Percentiles rank a stretch among this genome's conserved stretches.
These are phyloP conservation scores for Mycocentrospora acerina DNA, from an alignment of 2,329 filamentous ascomycete genomes.

Conservation along the genomic window DNA sequence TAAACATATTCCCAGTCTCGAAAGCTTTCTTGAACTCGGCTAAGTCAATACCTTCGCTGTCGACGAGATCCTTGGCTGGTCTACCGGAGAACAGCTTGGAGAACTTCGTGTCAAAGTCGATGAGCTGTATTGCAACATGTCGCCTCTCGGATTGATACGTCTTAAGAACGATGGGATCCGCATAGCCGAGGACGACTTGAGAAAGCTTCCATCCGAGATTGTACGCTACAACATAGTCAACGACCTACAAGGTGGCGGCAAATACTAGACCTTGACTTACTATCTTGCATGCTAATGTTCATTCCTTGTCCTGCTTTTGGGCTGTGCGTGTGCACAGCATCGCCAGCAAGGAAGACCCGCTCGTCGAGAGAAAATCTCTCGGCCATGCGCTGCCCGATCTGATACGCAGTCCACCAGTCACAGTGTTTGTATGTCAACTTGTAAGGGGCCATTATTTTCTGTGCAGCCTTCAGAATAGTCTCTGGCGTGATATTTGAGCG, in stretches of 20 bases:
- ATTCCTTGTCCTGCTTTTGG: constrained; percentile 68
- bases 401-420: constrained; percentile 71
- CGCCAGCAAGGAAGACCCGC: constrained; percentile 65
- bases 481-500: too few relatives aligned
- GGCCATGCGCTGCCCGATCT: constrained; percentile 68
- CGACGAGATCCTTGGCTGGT: constrained; percentile 60
- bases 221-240: too few relatives aligned
- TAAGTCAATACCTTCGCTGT: constrained; percentile 63
- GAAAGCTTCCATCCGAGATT: constrained; percentile 62
- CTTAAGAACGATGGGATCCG: constrained; percentile 47
- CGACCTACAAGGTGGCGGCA: too few relatives aligned
- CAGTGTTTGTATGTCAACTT: too few relatives aligned
- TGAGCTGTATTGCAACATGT: constrained; percentile 65
- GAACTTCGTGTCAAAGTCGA: constrained; percentile 56
- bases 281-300: constrained; percentile 60
- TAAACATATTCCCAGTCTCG: constrained; percentile 59
- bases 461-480: too few relatives aligned
- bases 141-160: constrained; percentile 59
- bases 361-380: constrained; percentile 65
- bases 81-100: constrained; percentile 49
- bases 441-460: too few relatives aligned
- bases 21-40: constrained; percentile 64
- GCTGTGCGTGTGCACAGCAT: constrained; percentile 66
- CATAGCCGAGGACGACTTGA: constrained; percentile 49
- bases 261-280: too few relatives aligned